These are phyloP conservation scores for Pythium rishiriense DNA, from an alignment of 352 stramenopile species.

Conservation along the genomic window DNA sequence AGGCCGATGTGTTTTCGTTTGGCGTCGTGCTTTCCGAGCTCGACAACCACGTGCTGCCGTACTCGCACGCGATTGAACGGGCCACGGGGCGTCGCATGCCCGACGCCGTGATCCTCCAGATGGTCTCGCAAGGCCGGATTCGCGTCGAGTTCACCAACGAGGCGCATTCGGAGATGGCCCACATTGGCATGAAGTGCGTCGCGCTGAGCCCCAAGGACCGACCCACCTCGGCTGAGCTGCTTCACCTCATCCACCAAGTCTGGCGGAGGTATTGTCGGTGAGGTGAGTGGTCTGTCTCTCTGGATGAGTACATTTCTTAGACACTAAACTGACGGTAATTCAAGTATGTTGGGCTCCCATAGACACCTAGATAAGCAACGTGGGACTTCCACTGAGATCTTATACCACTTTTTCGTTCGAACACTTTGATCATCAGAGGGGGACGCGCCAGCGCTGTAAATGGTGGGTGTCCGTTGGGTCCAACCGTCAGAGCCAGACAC, in stretches of 20 bases:
- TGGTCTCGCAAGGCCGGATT: slow-evolving; percentile 23
- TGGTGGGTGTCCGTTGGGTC: neutral
- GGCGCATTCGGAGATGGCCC: slow-evolving; percentile 14
- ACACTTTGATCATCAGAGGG: too few species aligned
- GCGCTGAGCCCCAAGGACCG: slow-evolving; percentile 6
- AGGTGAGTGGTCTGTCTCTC: neutral
- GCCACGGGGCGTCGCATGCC: slow-evolving; percentile 16
- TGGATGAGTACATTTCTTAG: neutral
- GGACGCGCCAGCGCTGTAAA: too few species aligned
- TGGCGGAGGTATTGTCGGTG: slow-evolving; percentile 5
- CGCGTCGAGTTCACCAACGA: slow-evolving; percentile 15
- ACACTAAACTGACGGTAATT: neutral
- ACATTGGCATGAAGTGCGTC: slow-evolving; percentile 18
- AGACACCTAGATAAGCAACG: neutral
- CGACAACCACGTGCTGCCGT: slow-evolving; percentile 29
- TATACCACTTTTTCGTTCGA: too few species aligned
- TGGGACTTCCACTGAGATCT: too few species aligned
- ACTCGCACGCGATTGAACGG: slow-evolving; percentile 19
- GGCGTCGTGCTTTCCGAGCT: slow-evolving; percentile 35
- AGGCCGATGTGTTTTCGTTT: slow-evolving; percentile 34
- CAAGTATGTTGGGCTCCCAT: neutral
- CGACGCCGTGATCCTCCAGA: slow-evolving; percentile 12
- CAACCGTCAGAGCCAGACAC: neutral
- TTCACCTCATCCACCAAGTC: slow-evolving; percentile 16
- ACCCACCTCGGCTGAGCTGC: slow-evolving; percentile 13